Evolutionary conservation across 2,329 filamentous ascomycete species (phyloP).

Genomic region (Ophiognomonia clavigignenti-juglandacearum): DNA sequence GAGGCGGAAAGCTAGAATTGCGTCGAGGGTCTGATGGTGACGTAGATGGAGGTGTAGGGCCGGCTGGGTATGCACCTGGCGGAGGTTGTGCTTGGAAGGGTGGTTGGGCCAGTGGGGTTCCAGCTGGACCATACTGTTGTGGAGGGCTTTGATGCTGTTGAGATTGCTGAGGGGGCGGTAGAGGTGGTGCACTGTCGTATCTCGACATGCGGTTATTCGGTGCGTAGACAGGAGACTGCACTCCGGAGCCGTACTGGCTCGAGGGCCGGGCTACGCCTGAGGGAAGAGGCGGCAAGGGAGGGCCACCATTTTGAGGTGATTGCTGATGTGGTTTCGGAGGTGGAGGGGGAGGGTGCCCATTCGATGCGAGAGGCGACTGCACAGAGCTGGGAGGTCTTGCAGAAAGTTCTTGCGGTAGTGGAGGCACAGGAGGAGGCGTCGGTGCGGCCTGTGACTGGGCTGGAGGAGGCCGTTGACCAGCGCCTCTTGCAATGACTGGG

Average conservation of each 20-base stretch:
- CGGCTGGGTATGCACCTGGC: conserved; percentile 17
- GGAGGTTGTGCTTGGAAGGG: conserved; percentile 7
- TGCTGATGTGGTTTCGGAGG: conserved; percentile 48
- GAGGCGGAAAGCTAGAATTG: conserved; percentile 13
- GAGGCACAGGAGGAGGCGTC: conserved; percentile 64
- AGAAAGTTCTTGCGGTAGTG: conserved; percentile 61
- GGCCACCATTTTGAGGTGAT: conserved; percentile 25
- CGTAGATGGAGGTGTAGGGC: conserved; percentile 14
- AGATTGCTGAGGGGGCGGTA: conserved; percentile 22
- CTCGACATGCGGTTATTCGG: conserved; percentile 25
- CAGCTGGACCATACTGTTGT: conserved; percentile 15
- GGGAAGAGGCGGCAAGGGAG: conserved; percentile 29
- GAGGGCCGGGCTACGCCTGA: conserved; percentile 23
- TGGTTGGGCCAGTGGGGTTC: conserved; percentile 27
- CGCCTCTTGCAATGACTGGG: conserved; percentile 73
- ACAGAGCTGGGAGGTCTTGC: conserved; percentile 32
- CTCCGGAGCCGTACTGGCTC: conserved; percentile 14
- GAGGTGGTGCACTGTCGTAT: conserved; percentile 28
- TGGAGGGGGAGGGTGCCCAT: conserved; percentile 40
- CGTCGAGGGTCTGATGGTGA: conserved; percentile 7
- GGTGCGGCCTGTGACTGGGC: conserved; percentile 27
- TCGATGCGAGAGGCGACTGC: conserved; percentile 28
- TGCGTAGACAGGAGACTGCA: conserved; percentile 14
- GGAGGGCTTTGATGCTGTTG: conserved; percentile 4
- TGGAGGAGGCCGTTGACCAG: conserved; percentile 37